Evolutionary conservation across 2,329 filamentous ascomycete species (phyloP).

Genomic region (Penicillium oxalicum): DNA sequence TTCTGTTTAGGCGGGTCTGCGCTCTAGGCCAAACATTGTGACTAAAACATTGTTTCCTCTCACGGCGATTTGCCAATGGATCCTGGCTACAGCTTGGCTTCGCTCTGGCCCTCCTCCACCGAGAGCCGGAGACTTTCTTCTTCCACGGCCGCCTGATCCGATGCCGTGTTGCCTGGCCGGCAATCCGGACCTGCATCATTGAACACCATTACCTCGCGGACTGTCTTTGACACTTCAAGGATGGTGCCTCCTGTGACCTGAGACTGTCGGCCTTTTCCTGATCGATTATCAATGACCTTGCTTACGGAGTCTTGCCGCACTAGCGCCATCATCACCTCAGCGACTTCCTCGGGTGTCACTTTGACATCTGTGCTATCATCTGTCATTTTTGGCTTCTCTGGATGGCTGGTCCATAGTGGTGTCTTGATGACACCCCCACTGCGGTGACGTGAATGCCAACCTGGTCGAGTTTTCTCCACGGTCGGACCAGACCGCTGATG

Average conservation of each 20-base stretch:
- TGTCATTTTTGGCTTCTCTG: conserved; percentile 53
- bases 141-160: conserved; percentile 37
- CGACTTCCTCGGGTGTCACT: conserved; percentile 58
- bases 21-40: no score
- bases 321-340: conserved; percentile 52
- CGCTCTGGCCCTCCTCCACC: conserved; percentile 46
- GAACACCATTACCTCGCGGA: conserved; percentile 46
- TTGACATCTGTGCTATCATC: conserved; percentile 47
- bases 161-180: conserved; percentile 43
- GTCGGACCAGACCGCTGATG: conserved; percentile 46
- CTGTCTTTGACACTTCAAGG: conserved; percentile 52
- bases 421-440: conserved; percentile 58
- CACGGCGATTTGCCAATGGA: conserved; percentile 1
- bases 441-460: conserved; percentile 54
- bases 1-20: no score
- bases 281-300: conserved; percentile 30
- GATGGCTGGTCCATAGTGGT: conserved; percentile 57
- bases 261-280: conserved; percentile 26
- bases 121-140: conserved; percentile 49
- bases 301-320: conserved; percentile 45
- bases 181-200: conserved; percentile 51
- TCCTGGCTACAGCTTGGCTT: conserved; percentile 22
- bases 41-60: not conserved
- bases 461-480: conserved; percentile 43
- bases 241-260: conserved; percentile 46